Percentiles rank a stretch among this genome's conserved stretches.
Conservation (phyloP, 768 basidiomycete genomes). For the Lentinula detonsa region DNA sequence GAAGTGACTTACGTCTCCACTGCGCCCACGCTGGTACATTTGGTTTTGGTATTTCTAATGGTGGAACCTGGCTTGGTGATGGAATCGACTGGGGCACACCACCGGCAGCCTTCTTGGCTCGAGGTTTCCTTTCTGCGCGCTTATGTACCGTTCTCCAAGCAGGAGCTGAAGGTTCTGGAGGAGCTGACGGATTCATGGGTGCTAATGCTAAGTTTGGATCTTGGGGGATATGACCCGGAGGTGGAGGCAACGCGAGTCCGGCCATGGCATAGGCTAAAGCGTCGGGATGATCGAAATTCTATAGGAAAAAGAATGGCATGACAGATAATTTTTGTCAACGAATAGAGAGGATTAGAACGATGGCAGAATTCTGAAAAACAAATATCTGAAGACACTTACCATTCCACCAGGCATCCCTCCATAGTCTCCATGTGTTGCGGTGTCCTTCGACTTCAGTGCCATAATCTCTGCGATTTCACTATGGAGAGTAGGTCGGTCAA, state of each 20-base stretch:
- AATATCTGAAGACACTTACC: slow-evolving; percentile 18
- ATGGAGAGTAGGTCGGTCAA: not conserved
- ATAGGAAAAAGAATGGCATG: not conserved
- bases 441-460: slow-evolving; percentile 52
- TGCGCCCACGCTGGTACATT: slow-evolving; percentile 49
- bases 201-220: slow-evolving; percentile 12
- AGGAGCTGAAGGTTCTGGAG: slow-evolving; percentile 32
- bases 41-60: slow-evolving; percentile 14
- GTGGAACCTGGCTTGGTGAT: slow-evolving; percentile 19
- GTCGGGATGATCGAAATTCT: not conserved
- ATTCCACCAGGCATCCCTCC: slow-evolving; percentile 37
- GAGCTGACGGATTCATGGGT: slow-evolving; percentile 26
- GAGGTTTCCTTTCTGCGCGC: slow-evolving; percentile 17
- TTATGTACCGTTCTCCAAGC: slow-evolving; percentile 47
- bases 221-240: not conserved
- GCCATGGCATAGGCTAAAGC: not conserved
- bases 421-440: slow-evolving; percentile 51
- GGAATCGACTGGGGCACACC: slow-evolving; percentile 7
- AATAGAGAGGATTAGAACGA: not conserved
- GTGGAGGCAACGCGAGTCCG: slow-evolving; percentile 12
- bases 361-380: not conserved
- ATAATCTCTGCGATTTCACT: slow-evolving; percentile 59
- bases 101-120: slow-evolving; percentile 16
- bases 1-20: slow-evolving; percentile 40
- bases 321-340: slow-evolving; percentile 1